phyloP scores from a whole-genome alignment of 192 early-diverging fungal species.

The Chytriomyces sp. region DNA sequence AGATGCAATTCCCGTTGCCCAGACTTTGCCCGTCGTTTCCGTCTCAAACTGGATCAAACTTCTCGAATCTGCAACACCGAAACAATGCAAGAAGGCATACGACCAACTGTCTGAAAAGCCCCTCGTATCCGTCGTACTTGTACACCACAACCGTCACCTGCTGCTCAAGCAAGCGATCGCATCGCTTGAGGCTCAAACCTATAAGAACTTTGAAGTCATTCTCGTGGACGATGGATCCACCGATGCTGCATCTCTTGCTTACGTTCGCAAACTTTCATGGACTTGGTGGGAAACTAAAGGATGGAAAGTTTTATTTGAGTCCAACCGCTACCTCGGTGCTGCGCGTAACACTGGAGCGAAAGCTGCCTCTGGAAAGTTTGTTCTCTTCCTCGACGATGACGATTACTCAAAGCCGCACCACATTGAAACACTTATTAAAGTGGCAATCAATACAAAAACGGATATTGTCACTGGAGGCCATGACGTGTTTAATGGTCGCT shows the following conservation, averaged over 20 bases:
- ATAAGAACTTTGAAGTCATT: slow-evolving; percentile 47
- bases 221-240: slow-evolving; percentile 49
- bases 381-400: slow-evolving; percentile 53
- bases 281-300: slow-evolving; percentile 47
- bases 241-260: slow-evolving; percentile 37
- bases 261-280: slow-evolving; percentile 45
- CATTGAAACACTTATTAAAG: slow-evolving; percentile 47
- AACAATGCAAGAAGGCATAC: slow-evolving; percentile 11
- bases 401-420: slow-evolving; percentile 49
- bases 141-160: slow-evolving; percentile 48
- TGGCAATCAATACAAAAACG: slow-evolving; percentile 48
- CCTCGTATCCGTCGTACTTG: slow-evolving; percentile 47
- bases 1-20: slow-evolving; percentile 9
- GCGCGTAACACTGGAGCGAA: slow-evolving; percentile 47
- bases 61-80: slow-evolving; percentile 4
- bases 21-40: neutral
- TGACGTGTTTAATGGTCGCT: slow-evolving; percentile 42
- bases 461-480: slow-evolving; percentile 53
- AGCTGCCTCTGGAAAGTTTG: slow-evolving; percentile 42
- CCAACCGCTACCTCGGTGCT: slow-evolving; percentile 50
- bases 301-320: slow-evolving; percentile 49
- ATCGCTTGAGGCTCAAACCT: slow-evolving; percentile 45
- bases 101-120: slow-evolving; percentile 37
- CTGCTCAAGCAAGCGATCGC: slow-evolving; percentile 47
- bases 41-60: slow-evolving; percentile 27